phyloP scores from a whole-genome alignment of 768 basidiomycete species.

The Gelatoporia subvermispora region DNA sequence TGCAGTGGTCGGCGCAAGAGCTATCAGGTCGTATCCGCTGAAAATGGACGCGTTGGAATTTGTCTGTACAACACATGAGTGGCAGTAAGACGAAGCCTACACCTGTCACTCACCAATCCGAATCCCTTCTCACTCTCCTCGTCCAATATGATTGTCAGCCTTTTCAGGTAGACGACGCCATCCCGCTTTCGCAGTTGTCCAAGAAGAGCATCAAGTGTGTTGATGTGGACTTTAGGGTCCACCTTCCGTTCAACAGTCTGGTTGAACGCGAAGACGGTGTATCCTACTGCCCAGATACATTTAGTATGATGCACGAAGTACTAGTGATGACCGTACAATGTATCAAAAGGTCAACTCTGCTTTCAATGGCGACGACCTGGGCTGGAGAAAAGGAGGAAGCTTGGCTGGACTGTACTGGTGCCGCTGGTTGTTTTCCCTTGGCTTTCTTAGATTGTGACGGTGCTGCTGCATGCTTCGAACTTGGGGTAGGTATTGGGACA shows the following conservation, averaged over 20 bases:
- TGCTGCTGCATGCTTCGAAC: constrained; percentile 1
- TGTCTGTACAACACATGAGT: constrained; percentile 40
- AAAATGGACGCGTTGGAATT: constrained; percentile 62
- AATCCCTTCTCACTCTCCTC: constrained; percentile 85
- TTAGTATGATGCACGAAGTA: constrained; percentile 12
- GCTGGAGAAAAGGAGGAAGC: constrained; percentile 41
- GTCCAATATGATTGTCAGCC: constrained; percentile 76
- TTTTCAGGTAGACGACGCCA: constrained; percentile 64
- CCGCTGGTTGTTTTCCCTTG: constrained; percentile 48
- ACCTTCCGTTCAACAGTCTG: constrained; percentile 68
- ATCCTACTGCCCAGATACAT: constrained; percentile 61
- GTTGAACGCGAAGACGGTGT: constrained; percentile 73
- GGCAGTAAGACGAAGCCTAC: not conserved
- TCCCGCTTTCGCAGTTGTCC: constrained; percentile 51
- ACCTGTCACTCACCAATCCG: constrained; percentile 51
- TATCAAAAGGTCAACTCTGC: constrained; percentile 61
- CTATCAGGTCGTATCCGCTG: constrained; percentile 69
- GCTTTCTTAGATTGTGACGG: constrained; percentile 42
- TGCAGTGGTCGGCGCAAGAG: constrained; percentile 69
- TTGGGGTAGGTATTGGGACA: constrained; percentile 16
- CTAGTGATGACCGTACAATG: constrained; percentile 50
- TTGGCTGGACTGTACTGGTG: constrained; percentile 1
- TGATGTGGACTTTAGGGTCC: constrained; percentile 66
- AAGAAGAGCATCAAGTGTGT: constrained; percentile 57
- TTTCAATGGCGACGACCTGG: constrained; percentile 56